A percentile compares a stretch with the other conserved stretches of the same genome.
Conservation (phyloP, 1,139 yeast species). For the Yamadazyma sp. region DNA sequence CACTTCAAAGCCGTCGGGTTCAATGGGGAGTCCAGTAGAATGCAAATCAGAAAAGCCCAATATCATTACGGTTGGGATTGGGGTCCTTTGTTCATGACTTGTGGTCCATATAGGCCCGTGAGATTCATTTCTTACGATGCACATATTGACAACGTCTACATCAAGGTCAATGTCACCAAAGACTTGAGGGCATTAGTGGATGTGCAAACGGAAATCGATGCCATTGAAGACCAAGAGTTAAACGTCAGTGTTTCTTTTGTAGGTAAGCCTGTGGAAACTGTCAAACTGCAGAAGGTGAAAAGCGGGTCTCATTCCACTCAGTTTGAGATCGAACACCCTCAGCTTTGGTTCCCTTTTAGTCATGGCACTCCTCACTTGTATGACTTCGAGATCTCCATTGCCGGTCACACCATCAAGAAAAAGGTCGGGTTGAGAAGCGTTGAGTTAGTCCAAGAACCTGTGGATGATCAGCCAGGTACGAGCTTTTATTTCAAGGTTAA, state of each 20-base stretch:
- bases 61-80: slow-evolving; percentile 63
- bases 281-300: slow-evolving; percentile 3
- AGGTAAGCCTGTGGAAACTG: slow-evolving; percentile 4
- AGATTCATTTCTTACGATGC: slow-evolving; percentile 25
- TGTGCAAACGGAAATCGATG: slow-evolving; percentile 14
- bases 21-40: slow-evolving; percentile 43
- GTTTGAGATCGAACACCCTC: slow-evolving; percentile 19
- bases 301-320: slow-evolving; percentile 6
- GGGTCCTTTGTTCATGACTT: slow-evolving; percentile 50
- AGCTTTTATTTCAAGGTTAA: slow-evolving; percentile 44
- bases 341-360: slow-evolving; percentile 44
- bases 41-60: slow-evolving; percentile 51
- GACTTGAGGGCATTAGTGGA: slow-evolving; percentile 15
- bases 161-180: slow-evolving; percentile 20
- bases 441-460: slow-evolving; percentile 36
- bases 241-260: background rate
- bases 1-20: slow-evolving; percentile 23
- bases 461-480: slow-evolving; percentile 31
- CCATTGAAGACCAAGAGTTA: background rate
- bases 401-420: slow-evolving; percentile 9
- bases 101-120: slow-evolving; percentile 49
- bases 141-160: slow-evolving; percentile 20
- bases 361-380: slow-evolving; percentile 39
- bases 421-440: slow-evolving; percentile 37
- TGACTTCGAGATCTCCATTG: slow-evolving; percentile 18